Evolutionary conservation across 108 stramenopile genomes (phyloP).

Genomic region (Skeletonema menzelii): DNA sequence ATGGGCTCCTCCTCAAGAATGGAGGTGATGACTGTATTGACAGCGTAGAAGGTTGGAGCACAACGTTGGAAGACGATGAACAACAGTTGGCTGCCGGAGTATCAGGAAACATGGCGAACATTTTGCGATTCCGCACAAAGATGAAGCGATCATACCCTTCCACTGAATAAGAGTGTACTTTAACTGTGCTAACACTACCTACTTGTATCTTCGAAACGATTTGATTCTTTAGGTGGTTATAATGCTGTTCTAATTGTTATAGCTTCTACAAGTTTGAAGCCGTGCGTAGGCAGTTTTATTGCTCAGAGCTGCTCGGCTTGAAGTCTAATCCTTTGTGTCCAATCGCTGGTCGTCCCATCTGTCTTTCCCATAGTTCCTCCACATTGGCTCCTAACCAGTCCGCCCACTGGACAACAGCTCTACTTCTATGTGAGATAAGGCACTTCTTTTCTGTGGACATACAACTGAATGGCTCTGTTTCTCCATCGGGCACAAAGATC

Average conservation of each 20-base stretch:
- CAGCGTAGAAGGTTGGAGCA: constrained; percentile 59
- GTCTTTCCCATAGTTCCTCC: constrained; percentile 77
- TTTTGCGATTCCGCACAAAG: constrained; percentile 28
- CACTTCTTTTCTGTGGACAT: constrained; percentile 94
- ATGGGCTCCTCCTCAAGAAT: constrained; percentile 59
- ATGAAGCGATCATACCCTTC: constrained; percentile 28
- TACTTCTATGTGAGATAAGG: constrained; percentile 87
- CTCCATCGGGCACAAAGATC: constrained; percentile 94
- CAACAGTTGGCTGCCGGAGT: constrained; percentile 27
- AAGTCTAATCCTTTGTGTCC: constrained; percentile 90
- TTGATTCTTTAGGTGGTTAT: too few species aligned
- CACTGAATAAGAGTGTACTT: constrained; percentile 4
- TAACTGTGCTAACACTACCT: neutral
- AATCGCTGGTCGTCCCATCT: constrained; percentile 64
- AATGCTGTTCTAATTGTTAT: neutral
- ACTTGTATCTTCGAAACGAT: neutral
- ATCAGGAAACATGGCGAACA: constrained; percentile 21
- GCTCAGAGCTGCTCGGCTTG: constrained; percentile 60
- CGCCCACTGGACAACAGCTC: constrained; percentile 85
- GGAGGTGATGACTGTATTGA: constrained; percentile 62
- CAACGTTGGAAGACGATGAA: constrained; percentile 74
- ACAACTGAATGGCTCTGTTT: constrained; percentile 83
- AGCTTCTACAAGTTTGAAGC: neutral
- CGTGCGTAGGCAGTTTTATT: constrained; percentile 35
- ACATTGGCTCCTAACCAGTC: constrained; percentile 69